Conservation (phyloP, 2,329 filamentous ascomycete genomes). For the Colletotrichum trifolii region DNA sequence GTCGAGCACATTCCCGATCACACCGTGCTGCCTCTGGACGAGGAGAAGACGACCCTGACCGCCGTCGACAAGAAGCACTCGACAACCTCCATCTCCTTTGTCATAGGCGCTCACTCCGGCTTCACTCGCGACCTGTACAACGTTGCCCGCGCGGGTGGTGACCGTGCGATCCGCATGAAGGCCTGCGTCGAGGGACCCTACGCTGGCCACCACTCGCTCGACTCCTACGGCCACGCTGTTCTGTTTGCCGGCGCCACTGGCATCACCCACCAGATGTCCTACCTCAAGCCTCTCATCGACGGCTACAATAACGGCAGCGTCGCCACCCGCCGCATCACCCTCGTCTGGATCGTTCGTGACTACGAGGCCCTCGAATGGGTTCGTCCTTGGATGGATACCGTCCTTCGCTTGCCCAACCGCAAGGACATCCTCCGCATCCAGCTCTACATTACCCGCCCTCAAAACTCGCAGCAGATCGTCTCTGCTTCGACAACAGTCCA, state of each 20-base stretch:
- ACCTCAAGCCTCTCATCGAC: conserved; percentile 80
- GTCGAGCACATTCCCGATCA: conserved; percentile 64
- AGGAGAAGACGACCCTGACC: conserved; percentile 52
- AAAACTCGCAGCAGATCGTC: conserved; percentile 83
- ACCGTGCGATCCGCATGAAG: conserved; percentile 68
- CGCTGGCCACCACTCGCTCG: conserved; percentile 82
- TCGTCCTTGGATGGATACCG: conserved; percentile 80
- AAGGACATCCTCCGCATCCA: conserved; percentile 87
- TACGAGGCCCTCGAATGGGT: conserved; percentile 94
- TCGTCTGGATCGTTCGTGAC: conserved; percentile 94
- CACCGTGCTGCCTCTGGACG: conserved; percentile 44
- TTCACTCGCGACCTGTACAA: conserved; percentile 87
- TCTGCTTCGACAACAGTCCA: conserved; percentile 83
- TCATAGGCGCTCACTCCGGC: conserved; percentile 88
- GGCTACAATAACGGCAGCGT: conserved; percentile 77
- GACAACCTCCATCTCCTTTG: conserved; percentile 75
- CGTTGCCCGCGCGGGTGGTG: conserved; percentile 67
- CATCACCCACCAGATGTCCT: conserved; percentile 94
- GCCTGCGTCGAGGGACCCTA: conserved; percentile 93
- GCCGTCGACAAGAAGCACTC: conserved; percentile 54
- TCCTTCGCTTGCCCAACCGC: conserved; percentile 83
- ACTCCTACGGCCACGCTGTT: conserved; percentile 91
- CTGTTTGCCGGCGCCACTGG: conserved; percentile 93
- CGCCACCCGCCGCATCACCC: conserved; percentile 82
- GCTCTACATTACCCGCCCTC: conserved; percentile 90